Evolutionary conservation across 2,329 filamentous ascomycete species (phyloP), one percentile per base, ranked within the genome.

Genomic region (Hypomyces perniciosus): DNA sequence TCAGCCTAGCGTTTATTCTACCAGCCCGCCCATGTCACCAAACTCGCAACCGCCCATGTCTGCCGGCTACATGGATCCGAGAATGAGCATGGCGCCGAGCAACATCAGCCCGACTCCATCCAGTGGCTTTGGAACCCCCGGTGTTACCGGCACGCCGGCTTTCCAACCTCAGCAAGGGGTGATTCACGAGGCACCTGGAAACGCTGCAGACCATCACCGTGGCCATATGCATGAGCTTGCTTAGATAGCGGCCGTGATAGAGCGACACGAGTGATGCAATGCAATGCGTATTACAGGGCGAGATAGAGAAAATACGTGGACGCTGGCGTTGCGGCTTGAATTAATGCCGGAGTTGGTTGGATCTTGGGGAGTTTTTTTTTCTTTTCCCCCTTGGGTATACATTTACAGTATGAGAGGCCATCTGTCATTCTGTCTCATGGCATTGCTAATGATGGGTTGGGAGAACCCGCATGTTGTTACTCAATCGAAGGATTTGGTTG

Each of bases 161-260:
- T 63, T 53, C 45, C 59, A 61, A 26, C 54, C 56, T 20, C 60
- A 62, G 34, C 60, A 61, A 9, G 44, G 52, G 5, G 56, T 61
- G 3, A 64, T 72, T 27, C 62, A 73, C 51, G 72, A 75, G 59
- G 71, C 69, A 1, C 65, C 67, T 27, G 63, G 64, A 1, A 64
- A 65, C 13, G 59, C 56, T 4, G 60, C 66, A 9, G 68, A 70
- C 8, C 59, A 69, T 42, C 68, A 71, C 47, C 65, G 56, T 7
- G 69, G 70, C 2, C 59, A 72, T 49, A 68, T 73, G 51, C 69
- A 73, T 40, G 72, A 75, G 62, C 53, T 75, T 57, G 62, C 58
- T 9, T 72, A 60, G 50, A 44, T 33, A 12, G 30, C 44, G 9
- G 8, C 33, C 5, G 38, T 42, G 8, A 51, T 46, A 35, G 8